Evolutionary conservation across 2,329 filamentous ascomycete species (phyloP).

Genomic region (Alternaria brassicicola): DNA sequence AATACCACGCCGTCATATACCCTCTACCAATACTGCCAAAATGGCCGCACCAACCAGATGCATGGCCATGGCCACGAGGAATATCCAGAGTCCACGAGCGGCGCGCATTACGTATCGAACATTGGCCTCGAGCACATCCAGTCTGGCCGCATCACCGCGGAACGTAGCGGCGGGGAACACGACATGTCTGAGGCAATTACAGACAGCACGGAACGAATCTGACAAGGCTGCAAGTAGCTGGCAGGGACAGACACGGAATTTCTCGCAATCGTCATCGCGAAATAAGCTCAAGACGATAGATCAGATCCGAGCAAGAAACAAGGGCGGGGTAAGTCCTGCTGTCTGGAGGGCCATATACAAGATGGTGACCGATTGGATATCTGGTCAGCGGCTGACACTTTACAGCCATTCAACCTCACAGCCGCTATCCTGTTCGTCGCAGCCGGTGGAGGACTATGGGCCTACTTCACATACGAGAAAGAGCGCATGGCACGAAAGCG

Average conservation of each 20-base stretch:
- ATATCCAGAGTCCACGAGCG: conserved; percentile 15
- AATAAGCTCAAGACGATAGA: conserved; percentile 46
- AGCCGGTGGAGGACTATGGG: conserved; percentile 76
- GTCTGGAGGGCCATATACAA: neutral
- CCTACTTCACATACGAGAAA: conserved; percentile 96
- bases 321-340: conserved; percentile 38
- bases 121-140: conserved; percentile 29
- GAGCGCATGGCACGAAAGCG: conserved; percentile 85
- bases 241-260: conserved; percentile 26
- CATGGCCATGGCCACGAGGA: conserved; percentile 25
- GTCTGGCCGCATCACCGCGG: conserved; percentile 16
- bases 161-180: conserved; percentile 11
- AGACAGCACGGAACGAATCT: conserved; percentile 1
- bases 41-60: conserved; percentile 40
- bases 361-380: neutral
- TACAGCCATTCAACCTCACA: conserved; percentile 89
- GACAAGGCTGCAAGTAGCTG: conserved; percentile 5
- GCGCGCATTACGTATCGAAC: conserved; percentile 33
- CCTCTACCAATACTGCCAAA: conserved; percentile 11
- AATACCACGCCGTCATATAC: conserved; percentile 7
- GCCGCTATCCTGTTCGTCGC: conserved; percentile 83
- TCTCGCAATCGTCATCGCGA: conserved; percentile 38
- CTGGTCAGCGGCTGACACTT: conserved; percentile 10
- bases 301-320: conserved; percentile 44
- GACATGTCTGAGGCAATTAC: conserved; percentile 21